phyloP scores from a whole-genome alignment of 1,139 yeast species.

The Suzukiozyma palmioleophila region DNA sequence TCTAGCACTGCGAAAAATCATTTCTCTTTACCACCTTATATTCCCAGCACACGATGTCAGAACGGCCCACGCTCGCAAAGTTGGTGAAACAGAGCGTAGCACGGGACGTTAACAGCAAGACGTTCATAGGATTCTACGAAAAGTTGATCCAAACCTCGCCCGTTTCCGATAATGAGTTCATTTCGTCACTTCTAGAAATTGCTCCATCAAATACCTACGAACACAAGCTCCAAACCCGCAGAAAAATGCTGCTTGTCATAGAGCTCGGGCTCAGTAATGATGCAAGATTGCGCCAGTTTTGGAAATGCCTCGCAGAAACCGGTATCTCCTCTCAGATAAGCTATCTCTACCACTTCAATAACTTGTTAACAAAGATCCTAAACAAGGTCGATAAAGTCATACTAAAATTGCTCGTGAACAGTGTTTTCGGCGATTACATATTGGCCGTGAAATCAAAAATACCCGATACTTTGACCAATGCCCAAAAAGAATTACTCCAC shows the following conservation, averaged over 20 bases:
- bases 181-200: slow-evolving; percentile 12
- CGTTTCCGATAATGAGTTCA: slow-evolving; percentile 13
- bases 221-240: background rate
- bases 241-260: background rate
- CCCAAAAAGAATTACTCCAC: slow-evolving; percentile 10
- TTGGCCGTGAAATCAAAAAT: slow-evolving; percentile 8
- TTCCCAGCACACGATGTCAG: background rate
- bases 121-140: slow-evolving; percentile 16
- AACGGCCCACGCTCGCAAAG: slow-evolving; percentile 9
- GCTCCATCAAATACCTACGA: slow-evolving; percentile 1
- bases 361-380: background rate
- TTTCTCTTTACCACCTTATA: too few species aligned
- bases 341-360: slow-evolving; percentile 1
- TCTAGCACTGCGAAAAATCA: too few species aligned
- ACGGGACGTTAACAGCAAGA: slow-evolving; percentile 13
- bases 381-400: slow-evolving; percentile 2
- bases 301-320: slow-evolving; percentile 1
- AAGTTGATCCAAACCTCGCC: slow-evolving; percentile 13
- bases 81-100: slow-evolving; percentile 13
- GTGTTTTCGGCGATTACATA: slow-evolving; percentile 8
- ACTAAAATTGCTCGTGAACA: slow-evolving; percentile 3
- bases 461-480: slow-evolving; percentile 8
- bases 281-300: background rate
- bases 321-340: background rate
- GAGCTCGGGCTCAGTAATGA: slow-evolving; percentile 1